Evolutionary conservation across 768 basidiomycete species (phyloP), one percentile per base, ranked within the genome.

Genomic region (Amanita rimosa): DNA sequence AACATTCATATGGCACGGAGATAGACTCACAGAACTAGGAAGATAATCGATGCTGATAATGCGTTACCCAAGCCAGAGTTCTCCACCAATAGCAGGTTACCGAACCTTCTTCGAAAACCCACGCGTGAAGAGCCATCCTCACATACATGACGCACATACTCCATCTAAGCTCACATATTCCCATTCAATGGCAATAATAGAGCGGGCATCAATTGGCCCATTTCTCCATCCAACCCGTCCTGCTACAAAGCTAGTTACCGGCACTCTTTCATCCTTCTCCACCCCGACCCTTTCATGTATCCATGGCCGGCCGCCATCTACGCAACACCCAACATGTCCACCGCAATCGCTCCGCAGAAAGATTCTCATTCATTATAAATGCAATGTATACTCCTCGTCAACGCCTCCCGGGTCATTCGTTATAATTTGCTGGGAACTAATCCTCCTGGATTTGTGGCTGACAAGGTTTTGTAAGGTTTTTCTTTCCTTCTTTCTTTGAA

Each of bases 111-210:
- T 42, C 24, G 7, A 27, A n/a, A n/a, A 29, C 19, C 40, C 40
- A 41, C 24, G 21, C 40, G 24, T 26, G 40, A 41, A 41, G 21
- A 41, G 21, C 13, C n/a, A 24, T n/a, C 9, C 41, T 42, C 27
- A n/a, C 24, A 26, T 13, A 11, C 10, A 42, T 42, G 41, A 42
- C 41, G 41, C 41, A 16, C n/a, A 14, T 27, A 22, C 21, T 22
- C 22, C 29, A 29, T 29, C 29, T 3, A 29, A 29, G 10, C 29
- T 29, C 29, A 2, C 10, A 10, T 42, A 26, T 13, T 27, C 41
- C 41, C 41, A 27, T 19, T 46, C 45, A 35, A 46, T 36, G 34
- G 45, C 45, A n/a, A 36, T 36, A 46, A 36, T 46, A 31, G 45
- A 46, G 45, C 45, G 24, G 9, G 8, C 29, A 29, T 29, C 29